Evolutionary conservation across 495 filamentous ascomycete genomes (phyloP).

Genomic region (Penicilliopsis zonata): DNA sequence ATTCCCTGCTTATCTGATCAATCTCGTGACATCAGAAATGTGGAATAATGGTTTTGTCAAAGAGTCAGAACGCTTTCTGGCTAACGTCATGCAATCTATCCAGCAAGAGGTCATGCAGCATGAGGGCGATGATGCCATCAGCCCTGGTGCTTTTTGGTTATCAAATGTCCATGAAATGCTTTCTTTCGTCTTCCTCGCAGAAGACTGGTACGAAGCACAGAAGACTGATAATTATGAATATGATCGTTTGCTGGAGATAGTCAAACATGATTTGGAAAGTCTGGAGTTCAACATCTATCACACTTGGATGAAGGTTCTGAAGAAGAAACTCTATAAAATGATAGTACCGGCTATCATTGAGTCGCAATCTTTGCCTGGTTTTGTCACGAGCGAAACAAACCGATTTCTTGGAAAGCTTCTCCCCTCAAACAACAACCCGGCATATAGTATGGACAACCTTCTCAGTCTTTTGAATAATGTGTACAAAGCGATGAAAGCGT

Average conservation of each 20-base stretch:
- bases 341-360: constrained; percentile 99
- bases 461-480: constrained; percentile 93
- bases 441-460: constrained; percentile 98
- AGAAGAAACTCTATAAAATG: constrained; percentile 99
- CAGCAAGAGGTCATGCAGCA: constrained; percentile 99
- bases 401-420: constrained; percentile 95
- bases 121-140: constrained; percentile 93
- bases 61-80: constrained; percentile 96
- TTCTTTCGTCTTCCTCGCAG: constrained; percentile 96
- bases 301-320: constrained; percentile 99
- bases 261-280: constrained; percentile 97
- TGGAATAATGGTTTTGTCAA: constrained; percentile 99
- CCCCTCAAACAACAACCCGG: constrained; percentile 73
- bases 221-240: constrained; percentile 99
- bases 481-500: constrained; percentile 96
- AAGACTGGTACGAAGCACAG: constrained; percentile 99
- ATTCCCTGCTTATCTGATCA: constrained; percentile 97
- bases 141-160: constrained; percentile 96
- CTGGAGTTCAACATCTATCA: constrained; percentile 99
- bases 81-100: constrained; percentile 99
- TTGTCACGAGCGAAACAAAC: constrained; percentile 96
- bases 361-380: constrained; percentile 93
- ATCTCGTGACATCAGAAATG: constrained; percentile 98
- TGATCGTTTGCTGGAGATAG: constrained; percentile 92
- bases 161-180: constrained; percentile 99